A percentile compares a stretch with the other conserved stretches of the same genome.
These are phyloP conservation scores for Xerocomus amazonicus DNA, from an alignment of 1,284 basidiomycete genomes.

Conservation along the genomic window DNA sequence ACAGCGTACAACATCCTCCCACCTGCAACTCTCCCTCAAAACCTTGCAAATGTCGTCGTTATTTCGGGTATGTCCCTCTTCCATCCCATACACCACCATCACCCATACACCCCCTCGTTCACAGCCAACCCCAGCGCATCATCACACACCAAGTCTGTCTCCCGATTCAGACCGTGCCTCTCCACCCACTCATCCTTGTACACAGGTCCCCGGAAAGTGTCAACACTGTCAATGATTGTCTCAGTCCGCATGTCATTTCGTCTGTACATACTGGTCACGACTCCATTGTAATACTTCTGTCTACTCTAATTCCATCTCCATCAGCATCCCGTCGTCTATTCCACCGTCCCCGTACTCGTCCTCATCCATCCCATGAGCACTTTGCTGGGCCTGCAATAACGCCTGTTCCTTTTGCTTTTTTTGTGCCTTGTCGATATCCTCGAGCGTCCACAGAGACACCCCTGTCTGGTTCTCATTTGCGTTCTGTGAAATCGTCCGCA, in stretches of 20 bases:
- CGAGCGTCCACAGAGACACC: constrained; percentile 90
- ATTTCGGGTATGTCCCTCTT: constrained; percentile 44
- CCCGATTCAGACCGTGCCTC: constrained; percentile 5
- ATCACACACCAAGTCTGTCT: constrained; percentile 36
- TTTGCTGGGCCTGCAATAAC: constrained; percentile 36
- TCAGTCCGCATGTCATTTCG: neutral
- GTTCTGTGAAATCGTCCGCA: constrained; percentile 97
- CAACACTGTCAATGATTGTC: constrained; percentile 1
- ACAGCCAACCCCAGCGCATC: constrained; percentile 32
- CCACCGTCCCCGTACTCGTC: constrained; percentile 63
- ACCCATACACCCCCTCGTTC: constrained; percentile 3
- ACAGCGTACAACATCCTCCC: constrained; percentile 49
- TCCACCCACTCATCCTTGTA: neutral
- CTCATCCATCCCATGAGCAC: constrained; percentile 40
- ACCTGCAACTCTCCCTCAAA: constrained; percentile 37
- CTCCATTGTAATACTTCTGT: neutral
- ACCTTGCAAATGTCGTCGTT: constrained; percentile 54
- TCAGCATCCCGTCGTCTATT: constrained; percentile 64
- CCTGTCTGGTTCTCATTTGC: constrained; percentile 94
- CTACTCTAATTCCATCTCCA: constrained; percentile 49
- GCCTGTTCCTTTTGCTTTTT: constrained; percentile 66
- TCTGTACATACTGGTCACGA: neutral
- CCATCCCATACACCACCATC: too few species aligned
- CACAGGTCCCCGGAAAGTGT: constrained; percentile 43
- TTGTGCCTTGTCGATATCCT: constrained; percentile 80